phyloP scores from a whole-genome alignment of 805 yeast species.

The Lipomyces spencermartinsiae region DNA sequence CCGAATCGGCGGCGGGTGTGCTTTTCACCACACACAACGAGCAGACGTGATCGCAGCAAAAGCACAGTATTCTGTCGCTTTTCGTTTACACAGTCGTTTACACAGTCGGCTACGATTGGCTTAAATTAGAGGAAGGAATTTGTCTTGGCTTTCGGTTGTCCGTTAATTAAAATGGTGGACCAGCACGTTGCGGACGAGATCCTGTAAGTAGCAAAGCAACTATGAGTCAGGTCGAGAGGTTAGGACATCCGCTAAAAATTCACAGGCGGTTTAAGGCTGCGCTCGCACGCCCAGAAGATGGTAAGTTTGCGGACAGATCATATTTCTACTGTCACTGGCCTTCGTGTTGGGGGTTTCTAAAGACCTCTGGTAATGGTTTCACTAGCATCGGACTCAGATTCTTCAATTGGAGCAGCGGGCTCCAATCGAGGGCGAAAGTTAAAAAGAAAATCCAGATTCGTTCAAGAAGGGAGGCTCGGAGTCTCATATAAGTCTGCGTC shows the following conservation, averaged over 20 bases:
- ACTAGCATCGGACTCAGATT: slow-evolving; percentile 44
- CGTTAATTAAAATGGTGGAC: slow-evolving; percentile 32
- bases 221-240: not conserved
- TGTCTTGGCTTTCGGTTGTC: not conserved
- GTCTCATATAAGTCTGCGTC: slow-evolving; percentile 29
- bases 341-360: slow-evolving; percentile 3
- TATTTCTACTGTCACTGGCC: not conserved
- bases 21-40: not conserved
- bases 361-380: not conserved
- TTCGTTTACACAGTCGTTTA: not conserved
- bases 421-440: slow-evolving; percentile 67
- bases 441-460: slow-evolving; percentile 55
- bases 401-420: slow-evolving; percentile 43
- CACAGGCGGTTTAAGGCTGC: slow-evolving; percentile 46
- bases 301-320: slow-evolving; percentile 23
- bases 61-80: not conserved
- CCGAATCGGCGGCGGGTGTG: not conserved
- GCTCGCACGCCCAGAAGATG: slow-evolving; percentile 44
- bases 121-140: not conserved
- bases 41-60: not conserved
- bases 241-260: not conserved
- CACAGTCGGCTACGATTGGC: not conserved
- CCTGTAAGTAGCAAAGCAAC: slow-evolving; percentile 28
- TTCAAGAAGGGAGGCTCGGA: slow-evolving; percentile 54
- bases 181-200: slow-evolving; percentile 36